Base-by-base conservation (phyloP, 768 basidiomycete genomes). In the Albatrellus ellisii region DNA sequence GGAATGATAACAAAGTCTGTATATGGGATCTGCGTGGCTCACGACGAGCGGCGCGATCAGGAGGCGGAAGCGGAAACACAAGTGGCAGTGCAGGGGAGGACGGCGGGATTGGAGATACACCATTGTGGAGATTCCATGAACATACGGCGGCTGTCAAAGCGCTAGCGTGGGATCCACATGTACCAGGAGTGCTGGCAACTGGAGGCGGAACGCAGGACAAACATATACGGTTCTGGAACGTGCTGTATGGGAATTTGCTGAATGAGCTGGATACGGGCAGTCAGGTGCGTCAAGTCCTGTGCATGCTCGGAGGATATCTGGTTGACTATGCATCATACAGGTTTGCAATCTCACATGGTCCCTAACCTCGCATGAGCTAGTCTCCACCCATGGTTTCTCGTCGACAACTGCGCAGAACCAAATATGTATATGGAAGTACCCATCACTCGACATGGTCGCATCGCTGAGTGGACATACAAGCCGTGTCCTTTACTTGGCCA, bases 191-290 rank as follows among this genome's bases (percentile, higher is more conserved):
- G 2, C 63, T 98, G 26, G 95, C 94, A 1, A 90, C 86, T 6
- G 95, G 95, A 4, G 94, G 94, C 8, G 95, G 94, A 6, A 99
- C 94, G n/a, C 91, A 95, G 52, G 95, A 98, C 58, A 94, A 92
- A 61, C 94, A 91, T 56, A 91, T 99, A 34, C 69, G 92, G 45
- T 97, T 95, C 56, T 99, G 95, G 94, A 98, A 99, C 57, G 86
- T 84, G 6, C 65, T 74, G 26, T 88, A 77, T 41, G 95, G 94
- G 24, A 74, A 71, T 18, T 73, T 94, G 75, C 65, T 95, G 45
- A 78, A 72, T 46, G 82, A 90, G 56, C 68, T 91, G 36, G 92
- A 98, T 59, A 98, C 95, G 0, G 95, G 95, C 4, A 89, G 85
- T 47, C 94, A 99, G 72, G 92, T 94, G 45, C 44, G 72, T 52